Conservation (phyloP, 495 filamentous ascomycete genomes). For the Hypoxylon intermedium region DNA sequence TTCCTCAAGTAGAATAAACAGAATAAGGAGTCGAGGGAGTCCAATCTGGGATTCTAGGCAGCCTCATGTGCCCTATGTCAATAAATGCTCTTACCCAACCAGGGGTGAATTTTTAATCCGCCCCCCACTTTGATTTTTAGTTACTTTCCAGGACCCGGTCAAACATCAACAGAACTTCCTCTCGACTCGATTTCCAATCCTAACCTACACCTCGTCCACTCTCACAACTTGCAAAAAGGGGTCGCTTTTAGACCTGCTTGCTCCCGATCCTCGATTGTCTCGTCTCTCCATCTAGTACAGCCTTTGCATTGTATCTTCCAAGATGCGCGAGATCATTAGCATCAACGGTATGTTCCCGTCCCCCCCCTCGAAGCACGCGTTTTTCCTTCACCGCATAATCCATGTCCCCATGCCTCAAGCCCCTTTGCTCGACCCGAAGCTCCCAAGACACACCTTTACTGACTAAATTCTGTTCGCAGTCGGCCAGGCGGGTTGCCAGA, state of each 20-base stretch:
- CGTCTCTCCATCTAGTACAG: conserved; percentile 18
- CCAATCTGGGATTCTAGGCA: conserved; percentile 31
- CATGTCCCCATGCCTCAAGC: conserved; percentile 16
- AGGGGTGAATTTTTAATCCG: conserved; percentile 44
- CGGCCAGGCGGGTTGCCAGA: conserved; percentile 99
- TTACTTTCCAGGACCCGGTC: conserved; percentile 36
- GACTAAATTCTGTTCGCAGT: conserved; percentile 66
- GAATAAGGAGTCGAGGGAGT: too few species aligned
- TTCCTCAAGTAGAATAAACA: too few species aligned
- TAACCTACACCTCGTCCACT: conserved; percentile 31
- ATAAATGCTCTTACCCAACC: conserved; percentile 31
- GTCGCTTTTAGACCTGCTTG: conserved; percentile 30
- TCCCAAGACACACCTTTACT: conserved; percentile 40
- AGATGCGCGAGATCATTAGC: conserved; percentile 99
- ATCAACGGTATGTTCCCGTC: conserved; percentile 86
- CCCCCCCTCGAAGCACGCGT: conserved; percentile 44
- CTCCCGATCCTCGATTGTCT: conserved; percentile 24
- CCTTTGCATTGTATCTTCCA: conserved; percentile 49
- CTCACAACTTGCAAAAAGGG: conserved; percentile 12
- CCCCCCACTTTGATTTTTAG: conserved; percentile 39
- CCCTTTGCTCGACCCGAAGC: conserved; percentile 18
- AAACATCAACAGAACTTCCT: conserved; percentile 43
- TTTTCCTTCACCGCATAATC: conserved; percentile 50
- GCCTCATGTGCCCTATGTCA: conserved; percentile 21
- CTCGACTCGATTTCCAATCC: conserved; percentile 39